These are phyloP conservation scores for Fusarium equiseti DNA, from an alignment of 2,329 filamentous ascomycete species.

Conservation along the genomic window DNA sequence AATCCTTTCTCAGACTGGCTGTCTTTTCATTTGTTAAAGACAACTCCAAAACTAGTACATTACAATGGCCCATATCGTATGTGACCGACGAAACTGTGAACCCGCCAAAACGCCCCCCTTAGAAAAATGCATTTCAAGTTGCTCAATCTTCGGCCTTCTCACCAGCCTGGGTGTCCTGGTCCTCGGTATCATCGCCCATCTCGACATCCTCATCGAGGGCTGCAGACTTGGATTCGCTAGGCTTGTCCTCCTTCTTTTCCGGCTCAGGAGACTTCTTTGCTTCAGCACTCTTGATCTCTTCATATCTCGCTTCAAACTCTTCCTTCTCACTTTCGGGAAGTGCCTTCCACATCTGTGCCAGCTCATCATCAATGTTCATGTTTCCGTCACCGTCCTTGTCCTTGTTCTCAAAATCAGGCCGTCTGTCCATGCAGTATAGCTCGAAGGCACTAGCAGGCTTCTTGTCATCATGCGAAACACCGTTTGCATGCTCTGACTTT, in stretches of 20 bases:
- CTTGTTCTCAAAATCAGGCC: slow-evolving; percentile 59
- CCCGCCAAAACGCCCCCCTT: slow-evolving; percentile 45
- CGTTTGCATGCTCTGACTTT: slow-evolving; percentile 55
- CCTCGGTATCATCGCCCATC: slow-evolving; percentile 62
- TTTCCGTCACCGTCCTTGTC: slow-evolving; percentile 52
- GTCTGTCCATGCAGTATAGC: slow-evolving; percentile 65
- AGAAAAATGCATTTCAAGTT: slow-evolving; percentile 22
- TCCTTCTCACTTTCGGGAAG: slow-evolving; percentile 63
- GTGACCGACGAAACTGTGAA: slow-evolving; percentile 32
- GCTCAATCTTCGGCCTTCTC: slow-evolving; percentile 52
- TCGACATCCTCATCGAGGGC: slow-evolving; percentile 63
- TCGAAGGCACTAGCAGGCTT: slow-evolving; percentile 64
- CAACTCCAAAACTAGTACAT: slow-evolving; percentile 26
- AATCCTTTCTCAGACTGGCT: slow-evolving; percentile 19
- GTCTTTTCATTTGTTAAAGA: slow-evolving; percentile 21
- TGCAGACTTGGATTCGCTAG: slow-evolving; percentile 48
- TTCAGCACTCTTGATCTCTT: slow-evolving; percentile 45
- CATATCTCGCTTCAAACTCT: slow-evolving; percentile 56
- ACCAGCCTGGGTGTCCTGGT: slow-evolving; percentile 53
- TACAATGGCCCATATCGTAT: slow-evolving; percentile 25
- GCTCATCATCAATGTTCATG: slow-evolving; percentile 64
- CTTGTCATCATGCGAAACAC: slow-evolving; percentile 57
- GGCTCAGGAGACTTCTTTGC: slow-evolving; percentile 41
- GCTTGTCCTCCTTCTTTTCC: slow-evolving; percentile 46
- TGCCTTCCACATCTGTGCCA: slow-evolving; percentile 67